Evolutionary conservation across 305 asterid species (phyloP).

Genomic region (Euphrasia arctica): DNA sequence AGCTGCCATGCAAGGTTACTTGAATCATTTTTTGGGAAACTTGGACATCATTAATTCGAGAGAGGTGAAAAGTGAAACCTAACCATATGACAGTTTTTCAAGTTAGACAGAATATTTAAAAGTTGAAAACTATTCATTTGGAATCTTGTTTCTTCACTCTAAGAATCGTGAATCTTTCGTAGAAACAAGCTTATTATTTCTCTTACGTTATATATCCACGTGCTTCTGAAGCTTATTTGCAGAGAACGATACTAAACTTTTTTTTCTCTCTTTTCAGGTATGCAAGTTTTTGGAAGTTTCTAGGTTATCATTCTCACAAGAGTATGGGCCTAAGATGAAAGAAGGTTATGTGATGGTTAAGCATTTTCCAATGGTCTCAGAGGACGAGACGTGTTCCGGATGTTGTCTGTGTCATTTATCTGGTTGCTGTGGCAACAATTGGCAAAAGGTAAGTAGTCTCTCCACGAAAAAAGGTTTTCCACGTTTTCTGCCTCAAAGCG

Average conservation of each 20-base stretch:
- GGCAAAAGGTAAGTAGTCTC: slow-evolving; percentile 69
- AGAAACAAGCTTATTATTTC: too few species aligned
- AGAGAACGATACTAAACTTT: slow-evolving; percentile 16
- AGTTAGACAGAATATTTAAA: not conserved
- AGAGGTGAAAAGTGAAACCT: slow-evolving; percentile 62
- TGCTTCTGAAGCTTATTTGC: slow-evolving; percentile 20
- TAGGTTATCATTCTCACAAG: slow-evolving; percentile 68
- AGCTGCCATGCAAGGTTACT: slow-evolving; percentile 90
- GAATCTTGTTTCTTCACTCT: not conserved
- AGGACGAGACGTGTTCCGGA: slow-evolving; percentile 49
- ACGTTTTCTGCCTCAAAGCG: not conserved
- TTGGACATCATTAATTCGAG: slow-evolving; percentile 76
- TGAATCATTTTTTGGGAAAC: slow-evolving; percentile 85
- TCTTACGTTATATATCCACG: too few species aligned
- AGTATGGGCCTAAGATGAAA: slow-evolving; percentile 88
- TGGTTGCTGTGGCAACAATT: slow-evolving; percentile 65
- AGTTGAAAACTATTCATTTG: not conserved
- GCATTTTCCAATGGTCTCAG: slow-evolving; percentile 48
- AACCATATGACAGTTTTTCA: slow-evolving; percentile 14
- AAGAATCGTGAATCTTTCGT: not conserved
- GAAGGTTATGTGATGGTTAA: slow-evolving; percentile 81
- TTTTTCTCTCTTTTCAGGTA: slow-evolving; percentile 40
- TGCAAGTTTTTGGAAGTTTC: slow-evolving; percentile 95
- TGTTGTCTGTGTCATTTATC: slow-evolving; percentile 56
- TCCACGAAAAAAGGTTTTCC: slow-evolving; percentile 5